Conservation (phyloP, 2,329 filamentous ascomycete genomes). For the Diaporthe capsici region DNA sequence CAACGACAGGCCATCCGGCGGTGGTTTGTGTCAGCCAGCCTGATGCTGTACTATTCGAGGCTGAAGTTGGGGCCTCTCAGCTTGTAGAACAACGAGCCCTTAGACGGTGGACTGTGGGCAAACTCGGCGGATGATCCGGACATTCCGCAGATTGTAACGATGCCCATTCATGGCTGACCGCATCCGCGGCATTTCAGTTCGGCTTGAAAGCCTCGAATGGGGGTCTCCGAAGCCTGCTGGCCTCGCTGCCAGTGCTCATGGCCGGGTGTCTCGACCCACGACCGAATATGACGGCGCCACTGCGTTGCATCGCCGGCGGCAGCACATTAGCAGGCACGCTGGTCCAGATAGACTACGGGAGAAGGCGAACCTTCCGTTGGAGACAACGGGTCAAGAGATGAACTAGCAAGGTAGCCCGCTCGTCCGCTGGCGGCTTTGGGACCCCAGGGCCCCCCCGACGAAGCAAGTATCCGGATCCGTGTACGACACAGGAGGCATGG, state of each 20-base stretch:
- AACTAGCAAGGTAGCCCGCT: background rate
- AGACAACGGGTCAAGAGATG: background rate
- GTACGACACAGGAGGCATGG: constrained; percentile 39
- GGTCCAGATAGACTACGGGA: background rate
- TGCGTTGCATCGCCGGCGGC: background rate
- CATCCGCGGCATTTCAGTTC: background rate
- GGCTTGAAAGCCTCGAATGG: background rate
- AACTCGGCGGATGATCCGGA: background rate
- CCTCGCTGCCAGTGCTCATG: background rate
- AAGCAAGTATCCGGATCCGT: constrained; percentile 32
- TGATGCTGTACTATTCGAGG: constrained; percentile 32
- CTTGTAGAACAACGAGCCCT: constrained; percentile 10
- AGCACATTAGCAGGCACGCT: background rate
- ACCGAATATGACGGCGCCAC: background rate
- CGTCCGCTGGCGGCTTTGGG: constrained; percentile 20
- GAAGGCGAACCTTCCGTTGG: background rate
- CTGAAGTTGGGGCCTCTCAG: background rate
- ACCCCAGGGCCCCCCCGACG: constrained; percentile 23
- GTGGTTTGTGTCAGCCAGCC: background rate
- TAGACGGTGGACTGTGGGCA: background rate
- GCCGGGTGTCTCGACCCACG: background rate
- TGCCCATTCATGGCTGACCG: background rate
- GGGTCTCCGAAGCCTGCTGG: background rate
- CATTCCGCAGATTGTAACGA: background rate
- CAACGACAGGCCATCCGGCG: background rate